These are phyloP conservation scores for Cubamyces sp. DNA, from an alignment of 768 basidiomycete genomes.

Conservation along the genomic window DNA sequence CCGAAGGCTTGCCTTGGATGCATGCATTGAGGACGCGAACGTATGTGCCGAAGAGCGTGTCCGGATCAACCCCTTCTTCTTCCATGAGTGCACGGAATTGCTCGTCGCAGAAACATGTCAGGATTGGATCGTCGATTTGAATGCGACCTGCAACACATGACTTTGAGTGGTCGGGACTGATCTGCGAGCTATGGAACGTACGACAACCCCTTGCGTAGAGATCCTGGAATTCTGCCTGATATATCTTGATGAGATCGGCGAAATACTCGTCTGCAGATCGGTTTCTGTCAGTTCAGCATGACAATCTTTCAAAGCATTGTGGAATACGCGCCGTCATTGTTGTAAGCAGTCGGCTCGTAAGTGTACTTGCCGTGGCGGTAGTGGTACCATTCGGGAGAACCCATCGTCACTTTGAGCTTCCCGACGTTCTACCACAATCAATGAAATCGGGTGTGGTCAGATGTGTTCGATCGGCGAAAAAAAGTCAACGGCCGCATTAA, in stretches of 20 bases:
- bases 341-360: slow-evolving; percentile 59
- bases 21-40: slow-evolving; percentile 63
- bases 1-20: slow-evolving; percentile 52
- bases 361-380: slow-evolving; percentile 66
- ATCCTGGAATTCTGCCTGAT: slow-evolving; percentile 46
- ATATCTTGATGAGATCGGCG: slow-evolving; percentile 48
- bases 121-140: slow-evolving; percentile 50
- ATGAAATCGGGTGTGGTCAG: not conserved
- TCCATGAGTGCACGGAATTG: slow-evolving; percentile 55
- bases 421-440: slow-evolving; percentile 45
- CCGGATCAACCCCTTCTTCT: slow-evolving; percentile 60
- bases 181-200: slow-evolving; percentile 11
- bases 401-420: slow-evolving; percentile 70
- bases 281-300: slow-evolving; percentile 12
- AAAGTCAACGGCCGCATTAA: not conserved
- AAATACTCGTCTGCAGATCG: slow-evolving; percentile 44
- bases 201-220: slow-evolving; percentile 48
- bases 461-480: not conserved
- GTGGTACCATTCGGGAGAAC: slow-evolving; percentile 72
- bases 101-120: slow-evolving; percentile 67
- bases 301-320: slow-evolving; percentile 17
- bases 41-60: slow-evolving; percentile 65
- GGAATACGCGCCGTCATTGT: slow-evolving; percentile 50
- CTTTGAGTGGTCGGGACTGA: too few species aligned
- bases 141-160: slow-evolving; percentile 32